Evolutionary conservation across 2,329 filamentous ascomycete species (phyloP).

Genomic region (Phyllosticta paracitricarpa): DNA sequence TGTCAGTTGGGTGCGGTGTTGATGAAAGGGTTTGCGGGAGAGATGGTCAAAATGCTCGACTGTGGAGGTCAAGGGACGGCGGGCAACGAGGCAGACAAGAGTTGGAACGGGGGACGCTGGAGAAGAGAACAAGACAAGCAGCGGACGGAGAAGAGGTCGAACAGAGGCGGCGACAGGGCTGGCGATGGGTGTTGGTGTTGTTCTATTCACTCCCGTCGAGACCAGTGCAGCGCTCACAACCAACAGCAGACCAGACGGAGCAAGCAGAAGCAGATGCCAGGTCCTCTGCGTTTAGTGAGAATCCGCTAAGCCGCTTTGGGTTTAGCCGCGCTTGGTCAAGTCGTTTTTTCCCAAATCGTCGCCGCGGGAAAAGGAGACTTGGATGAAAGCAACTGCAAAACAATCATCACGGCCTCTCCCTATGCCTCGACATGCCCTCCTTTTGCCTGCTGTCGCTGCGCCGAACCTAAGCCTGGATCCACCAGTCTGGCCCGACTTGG

Average conservation of each 20-base stretch:
- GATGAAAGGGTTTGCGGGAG: conserved; percentile 7
- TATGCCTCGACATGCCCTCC: background rate
- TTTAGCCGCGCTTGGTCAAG: background rate
- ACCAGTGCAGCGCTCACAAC: background rate
- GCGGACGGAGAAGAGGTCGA: background rate
- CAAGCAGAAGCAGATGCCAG: background rate
- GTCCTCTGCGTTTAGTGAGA: background rate
- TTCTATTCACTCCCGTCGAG: background rate
- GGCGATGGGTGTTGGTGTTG: conserved; percentile 7
- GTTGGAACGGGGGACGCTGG: background rate
- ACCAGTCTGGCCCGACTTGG: background rate
- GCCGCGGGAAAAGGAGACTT: background rate
- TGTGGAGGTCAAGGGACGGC: conserved; percentile 3
- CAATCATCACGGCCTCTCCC: background rate
- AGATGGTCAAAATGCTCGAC: conserved; percentile 9
- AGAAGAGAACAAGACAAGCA: background rate
- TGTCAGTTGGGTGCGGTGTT: background rate
- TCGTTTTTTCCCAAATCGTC: conserved; percentile 9
- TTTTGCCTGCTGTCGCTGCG: background rate
- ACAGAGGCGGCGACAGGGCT: background rate
- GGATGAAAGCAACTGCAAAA: background rate
- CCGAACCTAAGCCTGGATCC: background rate
- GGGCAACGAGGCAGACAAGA: conserved; percentile 1
- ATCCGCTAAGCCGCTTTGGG: conserved; percentile 3
- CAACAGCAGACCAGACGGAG: background rate